A percentile compares a stretch with the other conserved stretches of the same genome.
These are phyloP conservation scores for Agrostemma githago DNA, from an alignment of 148 eudicot genomes.

Conservation along the genomic window DNA sequence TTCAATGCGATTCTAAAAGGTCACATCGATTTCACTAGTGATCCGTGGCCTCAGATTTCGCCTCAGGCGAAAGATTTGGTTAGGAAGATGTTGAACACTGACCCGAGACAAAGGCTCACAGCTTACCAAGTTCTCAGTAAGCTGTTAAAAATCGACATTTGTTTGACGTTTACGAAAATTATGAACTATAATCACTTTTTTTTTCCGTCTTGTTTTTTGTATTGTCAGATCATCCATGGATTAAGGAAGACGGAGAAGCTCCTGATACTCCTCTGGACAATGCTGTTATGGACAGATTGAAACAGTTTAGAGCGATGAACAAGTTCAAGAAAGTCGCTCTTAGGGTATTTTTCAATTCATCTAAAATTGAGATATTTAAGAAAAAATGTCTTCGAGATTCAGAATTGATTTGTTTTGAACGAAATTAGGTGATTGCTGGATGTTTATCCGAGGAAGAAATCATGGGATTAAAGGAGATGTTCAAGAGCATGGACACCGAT, in stretches of 20 bases:
- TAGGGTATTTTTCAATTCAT: constrained; percentile 38
- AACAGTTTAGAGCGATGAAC: constrained; percentile 93
- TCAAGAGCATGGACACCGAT: constrained; percentile 40
- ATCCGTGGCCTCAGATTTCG: constrained; percentile 95
- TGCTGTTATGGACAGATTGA: constrained; percentile 71
- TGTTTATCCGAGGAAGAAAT: constrained; percentile 39
- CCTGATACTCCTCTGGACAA: constrained; percentile 97
- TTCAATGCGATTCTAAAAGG: constrained; percentile 89
- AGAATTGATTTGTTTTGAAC: constrained; percentile 10
- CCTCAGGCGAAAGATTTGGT: constrained; percentile 89
- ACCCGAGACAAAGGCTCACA: constrained; percentile 86
- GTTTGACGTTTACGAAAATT: background rate
- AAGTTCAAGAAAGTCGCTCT: constrained; percentile 96
- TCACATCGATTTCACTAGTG: constrained; percentile 73
- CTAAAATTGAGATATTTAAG: background rate
- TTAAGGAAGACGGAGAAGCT: constrained; percentile 74
- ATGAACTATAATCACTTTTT: background rate
- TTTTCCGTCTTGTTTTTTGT: background rate
- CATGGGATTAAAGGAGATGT: constrained; percentile 39
- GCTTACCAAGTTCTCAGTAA: constrained; percentile 84
- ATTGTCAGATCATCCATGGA: constrained; percentile 56
- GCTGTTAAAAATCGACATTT: constrained; percentile 4
- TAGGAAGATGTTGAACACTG: constrained; percentile 74
- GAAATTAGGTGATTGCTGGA: constrained; percentile 62
- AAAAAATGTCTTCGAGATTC: too few species aligned